phyloP scores from a whole-genome alignment of 2,329 filamentous ascomycete species.

The Xylaria sp. region DNA sequence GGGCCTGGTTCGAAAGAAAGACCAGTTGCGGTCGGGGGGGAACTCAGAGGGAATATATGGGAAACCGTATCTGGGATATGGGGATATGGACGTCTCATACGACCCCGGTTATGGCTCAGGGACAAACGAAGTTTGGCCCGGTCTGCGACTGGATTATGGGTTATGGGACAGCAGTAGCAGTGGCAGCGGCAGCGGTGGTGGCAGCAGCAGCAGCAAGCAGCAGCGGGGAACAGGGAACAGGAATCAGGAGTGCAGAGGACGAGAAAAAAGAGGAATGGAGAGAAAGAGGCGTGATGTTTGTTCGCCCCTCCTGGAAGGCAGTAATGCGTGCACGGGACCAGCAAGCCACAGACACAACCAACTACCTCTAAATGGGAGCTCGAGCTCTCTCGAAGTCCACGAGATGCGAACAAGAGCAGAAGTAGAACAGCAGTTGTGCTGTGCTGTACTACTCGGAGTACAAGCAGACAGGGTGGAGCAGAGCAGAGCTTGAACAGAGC shows the following conservation, averaged over 20 bases:
- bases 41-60: slow-evolving; percentile 15
- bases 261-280: background rate
- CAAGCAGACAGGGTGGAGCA: too few species aligned
- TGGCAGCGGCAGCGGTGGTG: too few species aligned
- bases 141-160: background rate
- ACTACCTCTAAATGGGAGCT: background rate
- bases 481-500: too few species aligned
- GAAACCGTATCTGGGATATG: slow-evolving; percentile 10
- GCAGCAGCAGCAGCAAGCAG: too few species aligned
- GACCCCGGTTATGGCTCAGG: slow-evolving; percentile 15
- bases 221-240: slow-evolving; percentile 8
- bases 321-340: slow-evolving; percentile 21
- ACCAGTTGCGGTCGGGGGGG: slow-evolving; percentile 13
- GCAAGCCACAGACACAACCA: slow-evolving; percentile 20
- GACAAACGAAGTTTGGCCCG: slow-evolving; percentile 13
- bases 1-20: slow-evolving; percentile 18
- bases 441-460: too few species aligned
- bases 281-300: slow-evolving; percentile 11
- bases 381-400: background rate
- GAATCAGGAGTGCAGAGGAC: background rate
- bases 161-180: too few species aligned
- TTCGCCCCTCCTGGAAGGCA: slow-evolving; percentile 9
- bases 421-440: too few species aligned
- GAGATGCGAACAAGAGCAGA: background rate
- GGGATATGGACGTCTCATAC: slow-evolving; percentile 22